Conservation (phyloP, 2,329 filamentous ascomycete genomes). For the Cladosporium sp. region DNA sequence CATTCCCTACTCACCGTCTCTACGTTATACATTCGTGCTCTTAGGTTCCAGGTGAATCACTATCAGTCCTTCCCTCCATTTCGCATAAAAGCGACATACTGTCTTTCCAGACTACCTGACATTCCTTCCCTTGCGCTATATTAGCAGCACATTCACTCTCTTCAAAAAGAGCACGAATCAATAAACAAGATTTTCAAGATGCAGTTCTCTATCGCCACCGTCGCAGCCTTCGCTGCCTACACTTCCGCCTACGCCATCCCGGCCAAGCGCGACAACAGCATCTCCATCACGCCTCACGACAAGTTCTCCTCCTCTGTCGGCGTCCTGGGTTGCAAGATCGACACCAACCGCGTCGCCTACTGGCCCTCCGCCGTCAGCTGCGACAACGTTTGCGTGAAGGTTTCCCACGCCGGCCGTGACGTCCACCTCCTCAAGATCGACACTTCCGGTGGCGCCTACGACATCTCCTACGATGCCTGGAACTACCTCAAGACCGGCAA, state of each 20-base stretch:
- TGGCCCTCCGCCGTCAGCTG: conserved; percentile 53
- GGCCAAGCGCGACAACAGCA: conserved; percentile 12
- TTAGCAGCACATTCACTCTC: conserved; percentile 6
- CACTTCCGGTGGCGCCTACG: conserved; percentile 51
- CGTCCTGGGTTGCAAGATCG: conserved; percentile 56
- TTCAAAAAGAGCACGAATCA: conserved; percentile 6
- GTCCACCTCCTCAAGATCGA: conserved; percentile 57
- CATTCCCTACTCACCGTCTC: neutral
- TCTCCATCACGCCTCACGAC: conserved; percentile 50
- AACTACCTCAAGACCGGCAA: conserved; percentile 53
- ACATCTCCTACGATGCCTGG: conserved; percentile 60
- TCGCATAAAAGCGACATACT: conserved; percentile 10
- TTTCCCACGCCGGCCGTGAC: conserved; percentile 45
- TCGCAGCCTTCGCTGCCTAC: conserved; percentile 19
- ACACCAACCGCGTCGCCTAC: conserved; percentile 59
- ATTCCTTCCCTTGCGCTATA: conserved; percentile 9
- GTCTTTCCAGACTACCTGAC: conserved; percentile 2
- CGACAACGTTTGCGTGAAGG: conserved; percentile 53
- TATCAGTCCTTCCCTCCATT: conserved; percentile 11
- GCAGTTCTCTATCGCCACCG: conserved; percentile 16
- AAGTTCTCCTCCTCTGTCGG: conserved; percentile 54
- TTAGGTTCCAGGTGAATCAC: conserved; percentile 13
- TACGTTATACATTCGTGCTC: conserved; percentile 1
- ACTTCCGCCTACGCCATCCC: conserved; percentile 15
- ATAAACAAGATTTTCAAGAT: conserved; percentile 8